Evolutionary conservation across 2,329 filamentous ascomycete species (phyloP), one percentile per base, ranked within the genome.

Genomic region (Aspergillus melleus): DNA sequence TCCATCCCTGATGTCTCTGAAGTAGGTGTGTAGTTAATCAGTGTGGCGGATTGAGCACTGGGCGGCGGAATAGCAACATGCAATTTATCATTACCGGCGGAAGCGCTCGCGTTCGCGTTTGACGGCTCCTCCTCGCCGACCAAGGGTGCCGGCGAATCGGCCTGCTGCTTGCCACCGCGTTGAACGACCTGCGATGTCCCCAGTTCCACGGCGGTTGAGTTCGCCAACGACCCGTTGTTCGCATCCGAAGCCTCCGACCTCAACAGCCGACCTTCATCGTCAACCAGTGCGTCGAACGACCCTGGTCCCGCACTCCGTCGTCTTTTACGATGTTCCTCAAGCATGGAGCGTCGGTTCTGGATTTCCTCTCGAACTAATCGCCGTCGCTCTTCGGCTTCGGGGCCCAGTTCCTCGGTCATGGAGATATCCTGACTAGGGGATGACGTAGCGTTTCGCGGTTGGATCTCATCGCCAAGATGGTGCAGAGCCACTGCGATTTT

Each of bases 401-500:
- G 70, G 1, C 78, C 73, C 36, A 73, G 60, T 44, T 81, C 79
- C 65, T 82, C 79, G 12, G 72, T 76, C 76, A 81, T 81, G 5
- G 80, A 82, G 44, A 78, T 78, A 62, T 82, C 79, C 51, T 77
- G 72, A 19, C 66, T 65, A 19, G 52, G 55, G 10, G 60, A 64
- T 36, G 67, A 64, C 61, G 71, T 61, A 65, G 66, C 69, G 66
- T 77, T 69, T 70, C 61, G 72, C 4, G 83, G 82, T 54, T 85
- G 80, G 42, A 88, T 80, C 54, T 87, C 85, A 70, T 88, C 84
- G 52, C 85, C 85, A 11, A 88, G 78, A 42, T 79, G 82, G 67
- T 87, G 81, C 32, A 88, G 72, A 14, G 85, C 81, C 60, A 86
- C 72, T 20, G 84, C 84, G 62, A 88, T 82, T 72, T 85, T 87